These are phyloP conservation scores for Globisporangium recalcitrans DNA, from an alignment of 352 stramenopile species.

Conservation along the genomic window DNA sequence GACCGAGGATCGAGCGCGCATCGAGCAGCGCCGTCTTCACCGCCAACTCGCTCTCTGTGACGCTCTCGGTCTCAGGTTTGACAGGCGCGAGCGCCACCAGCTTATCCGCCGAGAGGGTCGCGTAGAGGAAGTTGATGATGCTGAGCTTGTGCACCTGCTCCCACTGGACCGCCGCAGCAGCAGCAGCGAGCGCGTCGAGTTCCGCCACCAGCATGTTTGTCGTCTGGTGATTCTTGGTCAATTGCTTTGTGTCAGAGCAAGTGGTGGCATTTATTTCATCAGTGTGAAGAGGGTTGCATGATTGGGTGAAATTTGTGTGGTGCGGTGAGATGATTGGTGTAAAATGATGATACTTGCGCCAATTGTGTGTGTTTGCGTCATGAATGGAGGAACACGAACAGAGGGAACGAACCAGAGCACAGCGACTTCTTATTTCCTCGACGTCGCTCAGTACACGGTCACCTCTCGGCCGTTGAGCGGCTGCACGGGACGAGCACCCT, in stretches of 20 bases:
- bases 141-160: slow-evolving; percentile 37
- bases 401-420: not conserved
- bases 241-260: slow-evolving; percentile 2
- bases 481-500: slow-evolving; percentile 14
- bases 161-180: slow-evolving; percentile 3
- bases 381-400: not conserved
- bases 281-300: not conserved
- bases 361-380: not conserved
- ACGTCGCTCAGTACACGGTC: not conserved
- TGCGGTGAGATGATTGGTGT: not conserved
- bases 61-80: not conserved
- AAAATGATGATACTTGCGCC: not conserved
- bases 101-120: slow-evolving; percentile 24
- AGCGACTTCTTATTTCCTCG: too few relatives aligned
- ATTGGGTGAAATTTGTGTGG: not conserved
- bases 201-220: slow-evolving; percentile 27
- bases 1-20: slow-evolving; percentile 50
- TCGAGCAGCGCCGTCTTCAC: slow-evolving; percentile 43
- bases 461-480: slow-evolving; percentile 15
- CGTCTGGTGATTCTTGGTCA: not conserved
- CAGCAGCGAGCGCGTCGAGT: slow-evolving; percentile 12
- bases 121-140: slow-evolving; percentile 38
- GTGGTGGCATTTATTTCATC: not conserved
- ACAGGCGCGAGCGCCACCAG: slow-evolving; percentile 29
- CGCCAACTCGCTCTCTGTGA: slow-evolving; percentile 22